A percentile compares a stretch with the other conserved stretches of the same genome.
Evolutionary conservation across 495 filamentous ascomycete species (phyloP).

Genomic region (Copromyces sp.): DNA sequence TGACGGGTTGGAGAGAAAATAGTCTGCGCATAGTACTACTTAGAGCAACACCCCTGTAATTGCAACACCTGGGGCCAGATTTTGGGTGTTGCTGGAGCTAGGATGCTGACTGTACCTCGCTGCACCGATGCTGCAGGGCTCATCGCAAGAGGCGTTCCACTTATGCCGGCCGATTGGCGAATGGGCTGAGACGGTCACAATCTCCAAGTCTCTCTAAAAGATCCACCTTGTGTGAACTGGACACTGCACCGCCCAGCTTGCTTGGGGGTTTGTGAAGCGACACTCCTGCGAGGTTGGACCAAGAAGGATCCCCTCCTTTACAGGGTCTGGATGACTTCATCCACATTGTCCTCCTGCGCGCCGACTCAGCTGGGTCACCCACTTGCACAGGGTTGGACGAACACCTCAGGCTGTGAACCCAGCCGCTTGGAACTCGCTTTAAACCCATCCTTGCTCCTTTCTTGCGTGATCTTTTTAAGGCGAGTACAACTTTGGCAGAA

Average conservation of each 20-base stretch:
- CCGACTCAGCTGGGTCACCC: not conserved
- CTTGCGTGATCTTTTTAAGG: not conserved
- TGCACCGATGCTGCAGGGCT: not conserved
- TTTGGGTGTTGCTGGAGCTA: too few relatives aligned
- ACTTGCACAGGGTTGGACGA: not conserved
- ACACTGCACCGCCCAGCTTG: not conserved
- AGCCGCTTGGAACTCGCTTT: not conserved
- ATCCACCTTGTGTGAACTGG: not conserved
- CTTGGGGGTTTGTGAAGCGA: not conserved
- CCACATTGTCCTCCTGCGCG: not conserved
- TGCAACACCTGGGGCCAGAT: too few relatives aligned
- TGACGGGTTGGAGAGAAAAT: too few relatives aligned
- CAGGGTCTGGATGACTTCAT: not conserved
- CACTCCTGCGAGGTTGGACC: not conserved
- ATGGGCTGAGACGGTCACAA: not conserved
- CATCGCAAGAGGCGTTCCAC: not conserved
- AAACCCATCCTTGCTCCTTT: not conserved
- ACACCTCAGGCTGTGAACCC: not conserved
- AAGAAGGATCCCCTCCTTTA: not conserved
- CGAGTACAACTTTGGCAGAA: not conserved
- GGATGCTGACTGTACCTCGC: too few relatives aligned
- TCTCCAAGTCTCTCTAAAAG: not conserved
- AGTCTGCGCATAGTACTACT: too few relatives aligned
- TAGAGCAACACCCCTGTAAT: too few relatives aligned
- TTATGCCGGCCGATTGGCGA: not conserved